phyloP scores from a whole-genome alignment of 2,329 filamentous ascomycete genomes.

The Ceratocystis ficicola region DNA sequence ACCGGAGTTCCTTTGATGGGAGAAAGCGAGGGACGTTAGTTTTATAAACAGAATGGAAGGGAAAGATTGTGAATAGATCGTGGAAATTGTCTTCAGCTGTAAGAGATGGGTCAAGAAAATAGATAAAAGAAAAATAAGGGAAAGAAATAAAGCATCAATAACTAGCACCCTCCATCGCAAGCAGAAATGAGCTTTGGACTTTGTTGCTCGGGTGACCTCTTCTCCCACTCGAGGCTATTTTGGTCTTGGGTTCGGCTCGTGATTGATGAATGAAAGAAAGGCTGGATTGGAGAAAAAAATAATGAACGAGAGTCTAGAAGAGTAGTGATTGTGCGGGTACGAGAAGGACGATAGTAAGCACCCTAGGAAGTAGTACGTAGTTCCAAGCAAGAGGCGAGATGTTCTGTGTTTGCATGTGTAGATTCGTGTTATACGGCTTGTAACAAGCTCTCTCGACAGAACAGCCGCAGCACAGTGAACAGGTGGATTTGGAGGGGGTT shows the following conservation, averaged over 20 bases:
- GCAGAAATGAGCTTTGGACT: background rate
- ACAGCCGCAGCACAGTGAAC: background rate
- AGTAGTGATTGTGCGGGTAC: background rate
- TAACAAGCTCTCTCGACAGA: background rate
- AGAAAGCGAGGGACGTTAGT: slow-evolving; percentile 15
- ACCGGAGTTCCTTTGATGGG: slow-evolving; percentile 40
- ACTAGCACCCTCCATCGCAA: background rate
- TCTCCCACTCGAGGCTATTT: background rate
- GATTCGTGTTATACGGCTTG: background rate
- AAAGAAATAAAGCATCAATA: slow-evolving; percentile 8
- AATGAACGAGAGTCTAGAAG: background rate
- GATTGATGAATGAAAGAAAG: too few relatives aligned
- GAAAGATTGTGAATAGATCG: background rate
- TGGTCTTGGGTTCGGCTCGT: background rate
- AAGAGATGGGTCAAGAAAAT: background rate
- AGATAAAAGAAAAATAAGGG: background rate
- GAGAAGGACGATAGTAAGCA: slow-evolving; percentile 2
- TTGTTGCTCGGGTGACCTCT: slow-evolving; percentile 7
- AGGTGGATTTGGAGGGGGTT: background rate
- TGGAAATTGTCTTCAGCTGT: background rate
- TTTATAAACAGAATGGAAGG: background rate
- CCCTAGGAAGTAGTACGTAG: background rate
- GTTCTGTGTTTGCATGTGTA: background rate
- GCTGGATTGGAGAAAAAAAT: background rate
- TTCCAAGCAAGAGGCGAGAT: background rate